These are phyloP conservation scores for Xylaria venustula DNA, from an alignment of 495 filamentous ascomycete species.

Conservation along the genomic window DNA sequence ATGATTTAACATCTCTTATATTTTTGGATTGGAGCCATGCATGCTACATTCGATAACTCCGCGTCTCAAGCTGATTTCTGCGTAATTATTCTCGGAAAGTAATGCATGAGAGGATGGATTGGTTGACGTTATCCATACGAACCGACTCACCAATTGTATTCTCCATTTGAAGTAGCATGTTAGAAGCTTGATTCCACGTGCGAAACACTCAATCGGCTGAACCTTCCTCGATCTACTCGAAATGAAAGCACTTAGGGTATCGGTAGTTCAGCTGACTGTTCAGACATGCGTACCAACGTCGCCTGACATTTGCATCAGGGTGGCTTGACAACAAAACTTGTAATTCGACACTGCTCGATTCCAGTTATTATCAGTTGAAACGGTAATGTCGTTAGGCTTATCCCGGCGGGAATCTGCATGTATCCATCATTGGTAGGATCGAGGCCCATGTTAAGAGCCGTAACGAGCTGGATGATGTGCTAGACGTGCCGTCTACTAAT, in stretches of 20 bases:
- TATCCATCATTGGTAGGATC: background rate
- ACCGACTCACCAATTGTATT: background rate
- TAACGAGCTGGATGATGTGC: background rate
- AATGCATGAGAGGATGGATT: too few relatives aligned
- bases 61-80: too few relatives aligned
- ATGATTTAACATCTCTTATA: too few relatives aligned
- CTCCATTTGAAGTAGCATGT: background rate
- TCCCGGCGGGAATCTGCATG: slow-evolving; percentile 9
- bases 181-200: background rate
- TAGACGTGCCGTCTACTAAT: background rate
- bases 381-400: background rate
- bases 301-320: background rate
- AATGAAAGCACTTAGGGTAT: background rate
- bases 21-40: too few relatives aligned
- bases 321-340: background rate
- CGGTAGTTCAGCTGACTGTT: background rate
- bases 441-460: slow-evolving; percentile 1
- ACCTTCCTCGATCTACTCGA: background rate
- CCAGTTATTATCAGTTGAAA: slow-evolving; percentile 3
- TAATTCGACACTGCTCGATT: background rate
- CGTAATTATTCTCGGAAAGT: too few relatives aligned
- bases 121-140: background rate
- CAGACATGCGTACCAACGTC: background rate
- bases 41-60: too few relatives aligned
- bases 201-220: background rate